Conservation (phyloP, 441 rosid species). For the Erysimum pusillum region DNA sequence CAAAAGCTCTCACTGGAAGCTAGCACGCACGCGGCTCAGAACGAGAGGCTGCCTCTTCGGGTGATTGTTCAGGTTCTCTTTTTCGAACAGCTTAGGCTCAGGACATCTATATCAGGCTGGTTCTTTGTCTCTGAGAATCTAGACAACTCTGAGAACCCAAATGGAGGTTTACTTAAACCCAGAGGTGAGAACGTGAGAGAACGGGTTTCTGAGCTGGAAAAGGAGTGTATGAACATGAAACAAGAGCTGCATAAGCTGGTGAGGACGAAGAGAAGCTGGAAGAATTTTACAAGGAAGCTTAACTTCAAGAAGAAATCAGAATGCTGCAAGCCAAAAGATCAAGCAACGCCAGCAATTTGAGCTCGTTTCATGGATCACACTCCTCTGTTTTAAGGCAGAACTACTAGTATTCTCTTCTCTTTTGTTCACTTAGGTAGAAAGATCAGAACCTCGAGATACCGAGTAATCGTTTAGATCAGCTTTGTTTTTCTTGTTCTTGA, state of each 20-base stretch:
- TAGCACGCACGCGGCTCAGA: constrained; percentile 79
- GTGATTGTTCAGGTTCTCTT: constrained; percentile 72
- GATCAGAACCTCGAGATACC: constrained; percentile 11
- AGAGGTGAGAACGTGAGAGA: constrained; percentile 55
- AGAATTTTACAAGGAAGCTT: constrained; percentile 59
- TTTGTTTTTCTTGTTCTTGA: constrained; percentile 28
- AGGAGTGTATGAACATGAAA: constrained; percentile 69
- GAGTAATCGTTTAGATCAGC: constrained; percentile 19
- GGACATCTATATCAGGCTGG: constrained; percentile 73
- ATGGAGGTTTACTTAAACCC: constrained; percentile 38
- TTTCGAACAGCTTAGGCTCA: constrained; percentile 73
- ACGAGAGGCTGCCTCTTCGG: constrained; percentile 73
- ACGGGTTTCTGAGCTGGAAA: constrained; percentile 66
- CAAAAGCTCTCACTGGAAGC: constrained; percentile 81
- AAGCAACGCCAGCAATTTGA: constrained; percentile 39
- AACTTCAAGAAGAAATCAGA: constrained; percentile 65
- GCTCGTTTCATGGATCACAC: neutral
- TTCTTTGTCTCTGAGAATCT: constrained; percentile 67
- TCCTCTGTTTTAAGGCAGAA: constrained; percentile 9
- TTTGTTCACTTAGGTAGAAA: constrained; percentile 31
- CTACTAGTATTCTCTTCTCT: constrained; percentile 18
- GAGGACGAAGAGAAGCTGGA: constrained; percentile 62
- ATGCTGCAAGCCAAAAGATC: constrained; percentile 59
- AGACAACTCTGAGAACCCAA: constrained; percentile 49
- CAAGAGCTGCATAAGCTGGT: constrained; percentile 68